A percentile compares a stretch with the other conserved stretches of the same genome.
phyloP scores from a whole-genome alignment of 352 stramenopile species.

The Phytophthora nicotianae region DNA sequence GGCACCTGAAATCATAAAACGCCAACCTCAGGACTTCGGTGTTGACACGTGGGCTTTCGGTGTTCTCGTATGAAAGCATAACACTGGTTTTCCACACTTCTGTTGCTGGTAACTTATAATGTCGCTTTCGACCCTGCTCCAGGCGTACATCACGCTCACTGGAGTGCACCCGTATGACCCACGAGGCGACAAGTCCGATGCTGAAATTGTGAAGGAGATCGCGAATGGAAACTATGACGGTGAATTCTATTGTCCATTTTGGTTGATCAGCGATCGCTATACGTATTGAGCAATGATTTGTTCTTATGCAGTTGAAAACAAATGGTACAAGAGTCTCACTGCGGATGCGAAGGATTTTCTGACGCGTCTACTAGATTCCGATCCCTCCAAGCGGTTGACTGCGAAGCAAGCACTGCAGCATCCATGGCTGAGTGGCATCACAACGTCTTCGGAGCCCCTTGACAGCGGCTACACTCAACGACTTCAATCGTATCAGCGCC shows the following conservation, averaged over 20 bases:
- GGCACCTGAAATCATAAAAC: slow-evolving; percentile 79
- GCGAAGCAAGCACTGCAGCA: slow-evolving; percentile 62
- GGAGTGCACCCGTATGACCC: slow-evolving; percentile 81
- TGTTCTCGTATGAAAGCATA: slow-evolving; percentile 48
- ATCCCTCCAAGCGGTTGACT: slow-evolving; percentile 58
- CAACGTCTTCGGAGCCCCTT: slow-evolving; percentile 48
- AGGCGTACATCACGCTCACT: slow-evolving; percentile 80
- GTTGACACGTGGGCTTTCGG: slow-evolving; percentile 87
- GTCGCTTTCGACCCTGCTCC: background rate
- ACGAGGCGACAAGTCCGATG: slow-evolving; percentile 70
- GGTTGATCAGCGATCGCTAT: background rate
- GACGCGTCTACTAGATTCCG: slow-evolving; percentile 48
- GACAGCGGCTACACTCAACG: slow-evolving; percentile 53
- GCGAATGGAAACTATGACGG: slow-evolving; percentile 65
- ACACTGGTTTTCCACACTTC: background rate
- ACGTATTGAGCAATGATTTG: background rate
- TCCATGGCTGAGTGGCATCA: slow-evolving; percentile 61
- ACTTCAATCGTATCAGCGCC: slow-evolving; percentile 64
- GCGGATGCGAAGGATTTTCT: slow-evolving; percentile 69
- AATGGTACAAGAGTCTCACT: slow-evolving; percentile 70
- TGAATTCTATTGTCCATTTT: slow-evolving; percentile 16
- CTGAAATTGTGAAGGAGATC: slow-evolving; percentile 69
- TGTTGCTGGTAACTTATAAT: background rate
- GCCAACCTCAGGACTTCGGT: slow-evolving; percentile 66
- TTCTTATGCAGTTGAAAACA: slow-evolving; percentile 52